Base-by-base conservation (phyloP, 345 rosid genomes). In the Syzygium oleosum region DNA sequence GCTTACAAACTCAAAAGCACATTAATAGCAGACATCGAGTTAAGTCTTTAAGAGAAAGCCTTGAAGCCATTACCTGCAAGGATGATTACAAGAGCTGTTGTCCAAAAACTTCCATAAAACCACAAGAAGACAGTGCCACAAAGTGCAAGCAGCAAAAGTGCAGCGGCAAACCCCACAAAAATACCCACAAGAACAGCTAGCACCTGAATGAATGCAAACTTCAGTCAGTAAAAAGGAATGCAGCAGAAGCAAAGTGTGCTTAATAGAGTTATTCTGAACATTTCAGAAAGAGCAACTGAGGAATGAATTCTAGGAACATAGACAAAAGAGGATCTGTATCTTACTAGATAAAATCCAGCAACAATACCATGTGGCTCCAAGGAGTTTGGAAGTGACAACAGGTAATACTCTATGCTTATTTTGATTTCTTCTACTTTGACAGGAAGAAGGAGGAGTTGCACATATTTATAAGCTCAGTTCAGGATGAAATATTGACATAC, bases 61-160 rank as follows among this genome's bases (percentile, higher is more conserved):
- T 77, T 85, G 89, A 78, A 90, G 38, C 49, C 52, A 85, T 91
- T 89, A 98, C 99, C 99, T 92, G 94, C 98, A 14, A 95, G 87
- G 59, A 93, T 88, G 84, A 96, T 91, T 87, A 95, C 92, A 88
- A 94, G 89, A 55, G 93, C 85, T 46, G 98, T 95, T 85, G 94
- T 94, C 99, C 99, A 96, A 90, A 96, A 95, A 91, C 99, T 96
- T 92, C 99, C 99, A 92, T 94, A 96, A 85, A 94, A 91, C 98
- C 99, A 96, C 49, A 96, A 90, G 80, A 96, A 91, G 93, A 94
- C 85, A 46, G 91, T 88, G 86, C 97, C 98, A 88, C 91, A 92
- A 87, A 94, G 85, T 88, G 95, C 95, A 90, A 95, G 92, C 65
- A 93, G 90, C 68, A 96, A 58, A 77, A 96, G 88, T 49, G 95